Evolutionary conservation across 495 filamentous ascomycete species (phyloP).

Genomic region (Chlorociboria aeruginascens): DNA sequence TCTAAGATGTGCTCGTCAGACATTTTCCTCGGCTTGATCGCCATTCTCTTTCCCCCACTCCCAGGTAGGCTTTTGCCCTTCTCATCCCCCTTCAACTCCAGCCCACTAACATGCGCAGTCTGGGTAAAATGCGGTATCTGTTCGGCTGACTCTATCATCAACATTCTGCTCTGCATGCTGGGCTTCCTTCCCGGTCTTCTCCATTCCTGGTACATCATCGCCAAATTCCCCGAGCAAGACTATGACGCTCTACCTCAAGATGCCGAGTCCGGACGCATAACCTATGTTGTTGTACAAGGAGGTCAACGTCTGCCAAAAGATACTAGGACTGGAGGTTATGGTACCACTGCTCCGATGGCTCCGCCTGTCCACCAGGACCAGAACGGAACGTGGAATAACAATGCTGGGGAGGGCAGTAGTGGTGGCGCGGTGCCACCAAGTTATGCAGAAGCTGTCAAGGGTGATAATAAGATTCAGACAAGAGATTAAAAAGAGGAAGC

Average conservation of each 20-base stretch:
- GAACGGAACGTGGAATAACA: conserved; percentile 16
- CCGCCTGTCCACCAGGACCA: conserved; percentile 14
- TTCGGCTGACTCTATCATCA: conserved; percentile 87
- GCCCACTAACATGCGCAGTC: conserved; percentile 40
- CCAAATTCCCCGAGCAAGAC: conserved; percentile 68
- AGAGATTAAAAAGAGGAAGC: conserved; percentile 35
- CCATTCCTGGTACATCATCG: conserved; percentile 97
- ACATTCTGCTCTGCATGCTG: conserved; percentile 80
- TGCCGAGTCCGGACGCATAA: conserved; percentile 43
- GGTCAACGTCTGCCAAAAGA: conserved; percentile 7
- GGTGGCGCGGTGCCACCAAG: conserved; percentile 15
- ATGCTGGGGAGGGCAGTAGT: conserved; percentile 14
- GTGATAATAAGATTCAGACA: conserved; percentile 79
- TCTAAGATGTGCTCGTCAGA: conserved; percentile 52
- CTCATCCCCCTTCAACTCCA: neutral
- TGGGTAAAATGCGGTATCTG: conserved; percentile 96
- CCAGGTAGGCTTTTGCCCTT: conserved; percentile 51
- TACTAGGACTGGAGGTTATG: conserved; percentile 7
- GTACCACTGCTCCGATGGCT: conserved; percentile 16
- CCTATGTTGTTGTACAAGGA: conserved; percentile 55
- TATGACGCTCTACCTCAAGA: conserved; percentile 51
- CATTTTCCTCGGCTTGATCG: conserved; percentile 77
- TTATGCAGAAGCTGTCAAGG: conserved; percentile 41
- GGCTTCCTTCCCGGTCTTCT: conserved; percentile 85
- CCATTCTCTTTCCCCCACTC: conserved; percentile 88